phyloP scores from a whole-genome alignment of 805 yeast species.

The Zygotorulaspora sp. region DNA sequence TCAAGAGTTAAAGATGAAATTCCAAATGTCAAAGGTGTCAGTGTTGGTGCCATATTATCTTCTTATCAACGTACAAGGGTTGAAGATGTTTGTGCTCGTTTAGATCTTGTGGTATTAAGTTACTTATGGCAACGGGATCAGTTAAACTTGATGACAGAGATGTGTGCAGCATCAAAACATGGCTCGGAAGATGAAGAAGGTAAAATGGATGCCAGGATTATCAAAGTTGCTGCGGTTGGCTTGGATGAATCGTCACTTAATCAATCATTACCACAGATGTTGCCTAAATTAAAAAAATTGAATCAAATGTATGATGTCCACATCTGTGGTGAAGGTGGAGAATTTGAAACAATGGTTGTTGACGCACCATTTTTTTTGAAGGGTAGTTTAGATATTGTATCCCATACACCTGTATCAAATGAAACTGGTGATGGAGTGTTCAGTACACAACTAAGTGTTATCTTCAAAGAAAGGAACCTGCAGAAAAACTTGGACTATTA shows the following conservation, averaged over 20 bases:
- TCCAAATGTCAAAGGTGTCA: conserved; percentile 78
- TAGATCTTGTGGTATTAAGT: conserved; percentile 64
- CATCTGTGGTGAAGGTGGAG: conserved; percentile 99
- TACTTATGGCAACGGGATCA: conserved; percentile 92
- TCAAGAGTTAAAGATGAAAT: conserved; percentile 44
- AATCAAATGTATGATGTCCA: conserved; percentile 74
- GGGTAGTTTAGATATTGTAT: conserved; percentile 43
- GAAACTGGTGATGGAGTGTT: conserved; percentile 58
- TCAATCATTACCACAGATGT: conserved; percentile 55
- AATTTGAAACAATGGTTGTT: conserved; percentile 86
- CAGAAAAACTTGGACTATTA: conserved; percentile 18
- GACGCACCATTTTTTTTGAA: conserved; percentile 80
- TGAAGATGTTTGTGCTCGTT: conserved; percentile 78
- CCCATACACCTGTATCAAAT: conserved; percentile 41
- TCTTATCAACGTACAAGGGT: conserved; percentile 94
- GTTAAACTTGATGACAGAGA: conserved; percentile 71
- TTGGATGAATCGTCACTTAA: conserved; percentile 65
- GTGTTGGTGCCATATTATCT: conserved; percentile 93
- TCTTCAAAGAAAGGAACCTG: conserved; percentile 39
- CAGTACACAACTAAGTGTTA: conserved; percentile 55
- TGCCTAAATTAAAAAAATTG: conserved; percentile 52
- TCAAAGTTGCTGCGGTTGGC: conserved; percentile 94
- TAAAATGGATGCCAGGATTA: conserved; percentile 68
- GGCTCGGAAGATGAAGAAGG: conserved; percentile 14
- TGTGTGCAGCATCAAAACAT: conserved; percentile 44